Evolutionary conservation across 495 filamentous ascomycete species (phyloP), one percentile per base, ranked within the genome.

Genomic region (Penicillium canariense): DNA sequence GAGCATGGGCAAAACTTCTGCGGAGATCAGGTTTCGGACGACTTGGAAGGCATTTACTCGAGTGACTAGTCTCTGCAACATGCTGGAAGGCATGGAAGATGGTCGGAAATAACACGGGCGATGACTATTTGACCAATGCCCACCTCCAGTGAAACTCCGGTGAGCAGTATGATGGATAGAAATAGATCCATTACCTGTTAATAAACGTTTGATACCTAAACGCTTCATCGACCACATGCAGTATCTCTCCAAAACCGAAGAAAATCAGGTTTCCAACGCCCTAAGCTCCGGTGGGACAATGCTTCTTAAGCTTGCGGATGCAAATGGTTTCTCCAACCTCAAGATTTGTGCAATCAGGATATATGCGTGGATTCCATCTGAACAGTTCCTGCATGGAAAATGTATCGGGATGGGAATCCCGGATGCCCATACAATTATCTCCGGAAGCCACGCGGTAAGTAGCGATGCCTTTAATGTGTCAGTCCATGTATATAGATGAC

Each of bases 1-100:
- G 53, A 56, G 23, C 60, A 63, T 28, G 53, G 39, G 11, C 60
- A 63, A 2, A 52, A 60, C 28, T 63, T 63, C 15, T 60, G 60
- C 14, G 52, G 47, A 14, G 57, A 60, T 3, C 52, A 48, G 22
- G 11, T 14, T 32, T 9, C 15, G 10, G 26, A n/a, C 4, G 50
- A 31, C 18, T 31, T 54, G 17, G 20, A 25, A 25, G 56, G 22
- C 56, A 59, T 59, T 27, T 6, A n/a, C n/a, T n/a, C n/a, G n/a
- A n/a, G 22, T 30, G 25, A 1, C 11, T 17, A n/a, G 43, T 30
- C 4, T 20, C 14, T 11, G 14, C 8, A n/a, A 46, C 23, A 46
- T 27, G 5, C n/a, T 28, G 11, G n/a, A 25, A 46, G 25, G n/a
- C n/a, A 46, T 8, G 18, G 12, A 31, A 46, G 22, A 20, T 6